Conservation (phyloP, 2,329 filamentous ascomycete genomes). For the Chaetomium globosum region DNA sequence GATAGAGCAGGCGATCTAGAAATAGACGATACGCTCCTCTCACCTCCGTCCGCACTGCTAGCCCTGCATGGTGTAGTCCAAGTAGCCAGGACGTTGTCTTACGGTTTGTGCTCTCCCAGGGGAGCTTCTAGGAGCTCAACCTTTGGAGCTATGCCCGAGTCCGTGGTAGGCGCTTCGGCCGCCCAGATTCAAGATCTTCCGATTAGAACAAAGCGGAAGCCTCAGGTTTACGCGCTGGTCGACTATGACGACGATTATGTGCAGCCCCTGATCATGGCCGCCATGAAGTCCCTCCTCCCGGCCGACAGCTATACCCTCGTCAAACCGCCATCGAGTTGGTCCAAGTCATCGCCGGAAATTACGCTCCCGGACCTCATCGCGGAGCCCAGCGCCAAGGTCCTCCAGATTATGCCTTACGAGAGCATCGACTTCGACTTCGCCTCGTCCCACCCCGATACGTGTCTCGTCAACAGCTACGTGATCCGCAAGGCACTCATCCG, state of each 20-base stretch:
- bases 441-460: slow-evolving; percentile 61
- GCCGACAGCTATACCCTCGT: slow-evolving; percentile 58
- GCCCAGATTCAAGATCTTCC: slow-evolving; percentile 12
- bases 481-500: slow-evolving; percentile 95
- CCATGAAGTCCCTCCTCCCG: slow-evolving; percentile 67
- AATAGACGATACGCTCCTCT: slow-evolving; percentile 29
- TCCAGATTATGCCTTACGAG: slow-evolving; percentile 89
- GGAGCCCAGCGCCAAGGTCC: slow-evolving; percentile 47
- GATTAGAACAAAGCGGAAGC: slow-evolving; percentile 30
- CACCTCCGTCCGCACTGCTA: slow-evolving; percentile 20
- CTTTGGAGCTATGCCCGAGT: slow-evolving; percentile 20
- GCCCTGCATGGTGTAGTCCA: slow-evolving; percentile 3
- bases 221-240: slow-evolving; percentile 69
- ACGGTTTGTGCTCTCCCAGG: slow-evolving; percentile 24
- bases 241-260: slow-evolving; percentile 89
- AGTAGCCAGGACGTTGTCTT: slow-evolving; percentile 22
- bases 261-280: slow-evolving; percentile 77
- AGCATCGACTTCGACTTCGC: slow-evolving; percentile 80
- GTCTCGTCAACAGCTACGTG: slow-evolving; percentile 84
- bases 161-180: neutral
- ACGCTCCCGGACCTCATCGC: slow-evolving; percentile 46
- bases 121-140: slow-evolving; percentile 21
- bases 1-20: slow-evolving; percentile 37
- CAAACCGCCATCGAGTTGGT: slow-evolving; percentile 43
- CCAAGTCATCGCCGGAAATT: slow-evolving; percentile 37